Evolutionary conservation across 352 stramenopile genomes (phyloP).

Genomic region (Stramenopiles sp.): DNA sequence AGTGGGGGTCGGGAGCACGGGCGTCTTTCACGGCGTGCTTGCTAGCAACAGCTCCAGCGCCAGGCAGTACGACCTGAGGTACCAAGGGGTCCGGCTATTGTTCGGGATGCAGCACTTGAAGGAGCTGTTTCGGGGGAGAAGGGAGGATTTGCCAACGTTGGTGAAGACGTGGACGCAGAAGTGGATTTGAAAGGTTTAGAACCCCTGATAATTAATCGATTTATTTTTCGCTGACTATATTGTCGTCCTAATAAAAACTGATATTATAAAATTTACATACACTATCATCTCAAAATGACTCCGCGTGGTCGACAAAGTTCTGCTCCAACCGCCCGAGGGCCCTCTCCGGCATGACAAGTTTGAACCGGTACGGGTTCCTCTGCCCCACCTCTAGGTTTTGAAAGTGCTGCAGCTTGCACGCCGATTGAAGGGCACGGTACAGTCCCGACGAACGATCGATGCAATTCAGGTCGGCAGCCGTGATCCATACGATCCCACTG

Average conservation of each 20-base stretch:
- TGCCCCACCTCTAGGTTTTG: neutral
- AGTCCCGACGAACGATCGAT: neutral
- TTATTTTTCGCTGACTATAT: no score
- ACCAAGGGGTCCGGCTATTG: neutral
- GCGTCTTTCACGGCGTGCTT: neutral
- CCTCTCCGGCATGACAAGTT: neutral
- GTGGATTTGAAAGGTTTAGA: neutral
- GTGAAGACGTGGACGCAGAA: neutral
- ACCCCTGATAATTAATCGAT: no score
- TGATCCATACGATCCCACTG: neutral
- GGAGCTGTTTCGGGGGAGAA: neutral
- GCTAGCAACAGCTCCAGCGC: neutral
- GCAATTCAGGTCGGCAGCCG: neutral
- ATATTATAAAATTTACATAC: no score
- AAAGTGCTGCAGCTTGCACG: neutral
- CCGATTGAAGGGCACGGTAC: neutral
- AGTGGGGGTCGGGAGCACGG: neutral
- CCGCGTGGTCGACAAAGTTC: no score
- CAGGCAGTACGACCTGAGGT: neutral
- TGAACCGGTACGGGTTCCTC: neutral
- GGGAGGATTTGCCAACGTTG: neutral
- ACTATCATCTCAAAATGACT: no score
- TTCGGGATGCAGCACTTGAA: neutral
- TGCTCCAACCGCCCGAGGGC: neutral
- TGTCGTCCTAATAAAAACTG: no score